These are phyloP conservation scores for Fusarium sp. DNA, from an alignment of 2,329 filamentous ascomycete genomes.

Conservation along the genomic window DNA sequence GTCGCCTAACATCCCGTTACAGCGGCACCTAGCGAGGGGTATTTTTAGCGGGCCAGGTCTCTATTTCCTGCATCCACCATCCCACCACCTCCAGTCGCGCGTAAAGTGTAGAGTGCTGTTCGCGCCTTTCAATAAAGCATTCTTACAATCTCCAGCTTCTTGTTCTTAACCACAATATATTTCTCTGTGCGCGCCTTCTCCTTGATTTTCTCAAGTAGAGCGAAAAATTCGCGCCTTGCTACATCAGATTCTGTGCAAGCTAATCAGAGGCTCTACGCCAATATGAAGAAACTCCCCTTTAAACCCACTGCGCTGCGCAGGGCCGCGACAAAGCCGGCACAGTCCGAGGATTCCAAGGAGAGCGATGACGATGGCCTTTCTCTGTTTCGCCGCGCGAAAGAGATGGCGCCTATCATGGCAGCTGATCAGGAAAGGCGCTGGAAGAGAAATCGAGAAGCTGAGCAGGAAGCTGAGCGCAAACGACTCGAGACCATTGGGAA, in stretches of 20 bases:
- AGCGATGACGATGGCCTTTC: slow-evolving; percentile 55
- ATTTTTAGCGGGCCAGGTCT: slow-evolving; percentile 35
- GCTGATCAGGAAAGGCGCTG: slow-evolving; percentile 55
- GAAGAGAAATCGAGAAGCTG: slow-evolving; percentile 41
- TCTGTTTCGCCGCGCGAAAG: slow-evolving; percentile 64
- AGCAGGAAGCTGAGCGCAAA: slow-evolving; percentile 36
- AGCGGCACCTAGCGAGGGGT: slow-evolving; percentile 33
- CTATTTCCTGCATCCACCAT: slow-evolving; percentile 15
- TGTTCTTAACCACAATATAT: background rate
- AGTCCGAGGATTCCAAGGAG: slow-evolving; percentile 30
- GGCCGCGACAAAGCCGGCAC: slow-evolving; percentile 45
- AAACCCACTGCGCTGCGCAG: slow-evolving; percentile 61
- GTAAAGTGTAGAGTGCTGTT: slow-evolving; percentile 33
- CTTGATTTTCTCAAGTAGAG: background rate
- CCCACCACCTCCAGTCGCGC: slow-evolving; percentile 21
- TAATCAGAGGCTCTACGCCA: slow-evolving; percentile 14
- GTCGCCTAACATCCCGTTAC: slow-evolving; percentile 37
- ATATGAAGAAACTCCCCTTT: slow-evolving; percentile 61
- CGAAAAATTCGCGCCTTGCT: slow-evolving; percentile 16
- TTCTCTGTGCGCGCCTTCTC: background rate
- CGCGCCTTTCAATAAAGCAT: slow-evolving; percentile 4
- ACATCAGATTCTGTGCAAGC: slow-evolving; percentile 13
- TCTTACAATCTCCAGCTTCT: background rate
- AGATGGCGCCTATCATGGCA: slow-evolving; percentile 61
- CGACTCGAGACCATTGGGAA: slow-evolving; percentile 24